phyloP scores from a whole-genome alignment of 108 stramenopile genomes.

The Skeletonema marinoi region DNA sequence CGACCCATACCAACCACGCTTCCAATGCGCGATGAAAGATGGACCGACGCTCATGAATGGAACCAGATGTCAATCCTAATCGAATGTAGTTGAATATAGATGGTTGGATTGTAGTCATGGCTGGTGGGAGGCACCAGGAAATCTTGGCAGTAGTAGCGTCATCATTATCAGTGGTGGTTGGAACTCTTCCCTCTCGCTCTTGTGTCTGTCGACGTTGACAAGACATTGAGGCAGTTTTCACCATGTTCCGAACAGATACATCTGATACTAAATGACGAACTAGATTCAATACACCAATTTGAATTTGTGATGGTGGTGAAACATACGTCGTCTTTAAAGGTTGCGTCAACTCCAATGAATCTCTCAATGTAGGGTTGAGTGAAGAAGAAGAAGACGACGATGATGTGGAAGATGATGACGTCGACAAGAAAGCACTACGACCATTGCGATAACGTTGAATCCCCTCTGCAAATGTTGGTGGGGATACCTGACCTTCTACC shows the following conservation, averaged over 20 bases:
- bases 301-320: conserved; percentile 55
- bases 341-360: conserved; percentile 63
- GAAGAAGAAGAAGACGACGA: background rate
- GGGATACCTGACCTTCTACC: conserved; percentile 59
- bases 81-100: conserved; percentile 77
- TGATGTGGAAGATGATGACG: background rate
- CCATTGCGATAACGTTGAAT: conserved; percentile 19
- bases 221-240: conserved; percentile 9
- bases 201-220: conserved; percentile 16
- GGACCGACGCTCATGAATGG: conserved; percentile 62
- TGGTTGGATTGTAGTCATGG: conserved; percentile 62
- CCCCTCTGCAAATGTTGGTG: conserved; percentile 30
- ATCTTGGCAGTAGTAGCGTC: conserved; percentile 17
- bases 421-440: conserved; percentile 1
- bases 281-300: conserved; percentile 50
- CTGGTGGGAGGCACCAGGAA: conserved; percentile 61
- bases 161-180: conserved; percentile 1
- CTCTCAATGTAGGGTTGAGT: conserved; percentile 17
- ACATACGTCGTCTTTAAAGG: conserved; percentile 27
- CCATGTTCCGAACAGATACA: conserved; percentile 14
- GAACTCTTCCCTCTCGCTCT: conserved; percentile 22
- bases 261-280: conserved; percentile 48
- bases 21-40: conserved; percentile 79
- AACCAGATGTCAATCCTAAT: conserved; percentile 69
- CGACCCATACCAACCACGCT: conserved; percentile 84